phyloP scores from a whole-genome alignment of 2,329 filamentous ascomycete genomes.

The Sarocladium oryzae region DNA sequence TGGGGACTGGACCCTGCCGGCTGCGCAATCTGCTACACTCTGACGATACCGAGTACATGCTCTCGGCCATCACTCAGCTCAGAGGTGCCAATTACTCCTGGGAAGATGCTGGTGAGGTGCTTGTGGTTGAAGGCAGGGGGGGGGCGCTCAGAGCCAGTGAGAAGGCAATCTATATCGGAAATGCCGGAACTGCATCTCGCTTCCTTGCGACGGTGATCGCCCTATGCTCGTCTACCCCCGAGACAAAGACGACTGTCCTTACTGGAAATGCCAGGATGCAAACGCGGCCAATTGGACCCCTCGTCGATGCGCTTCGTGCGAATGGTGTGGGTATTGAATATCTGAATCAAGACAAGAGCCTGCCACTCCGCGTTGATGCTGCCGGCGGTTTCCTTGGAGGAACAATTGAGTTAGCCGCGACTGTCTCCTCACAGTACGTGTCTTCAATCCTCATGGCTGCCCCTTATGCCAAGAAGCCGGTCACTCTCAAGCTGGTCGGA shows the following conservation, averaged over 20 bases:
- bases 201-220: constrained; percentile 91
- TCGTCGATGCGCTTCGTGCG: constrained; percentile 80
- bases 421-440: constrained; percentile 97
- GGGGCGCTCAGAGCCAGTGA: constrained; percentile 71
- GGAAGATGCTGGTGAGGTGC: constrained; percentile 88
- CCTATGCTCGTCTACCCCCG: constrained; percentile 62
- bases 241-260: constrained; percentile 62
- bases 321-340: constrained; percentile 90
- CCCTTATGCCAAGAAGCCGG: constrained; percentile 89
- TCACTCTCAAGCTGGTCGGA: constrained; percentile 85
- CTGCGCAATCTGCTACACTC: constrained; percentile 93
- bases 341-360: constrained; percentile 72
- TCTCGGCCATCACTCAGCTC: constrained; percentile 80
- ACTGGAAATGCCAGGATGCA: constrained; percentile 98
- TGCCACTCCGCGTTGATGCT: constrained; percentile 78
- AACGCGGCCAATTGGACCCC: constrained; percentile 82
- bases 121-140: constrained; percentile 87
- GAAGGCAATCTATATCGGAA: constrained; percentile 82
- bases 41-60: constrained; percentile 95
- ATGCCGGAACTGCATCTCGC: constrained; percentile 90
- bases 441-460: constrained; percentile 96
- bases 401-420: constrained; percentile 84
- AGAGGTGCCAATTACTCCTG: constrained; percentile 85
- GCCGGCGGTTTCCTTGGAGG: constrained; percentile 80
- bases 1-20: constrained; percentile 77